Conservation (phyloP, 1,284 basidiomycete genomes). For the Rhodotorula glutinis region DNA sequence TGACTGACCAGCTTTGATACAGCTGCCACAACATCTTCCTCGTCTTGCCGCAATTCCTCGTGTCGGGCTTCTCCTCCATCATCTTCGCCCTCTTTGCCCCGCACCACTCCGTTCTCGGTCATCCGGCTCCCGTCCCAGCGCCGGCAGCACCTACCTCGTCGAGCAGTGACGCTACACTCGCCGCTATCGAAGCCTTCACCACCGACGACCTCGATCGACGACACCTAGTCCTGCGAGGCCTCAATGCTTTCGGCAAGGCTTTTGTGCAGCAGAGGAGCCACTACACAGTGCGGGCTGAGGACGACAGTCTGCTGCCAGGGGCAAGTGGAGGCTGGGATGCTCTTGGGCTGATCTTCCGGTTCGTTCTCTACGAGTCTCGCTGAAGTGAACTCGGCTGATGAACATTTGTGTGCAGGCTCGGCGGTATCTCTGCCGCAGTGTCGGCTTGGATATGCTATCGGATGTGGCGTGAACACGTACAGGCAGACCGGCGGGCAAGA, state of each 20-base stretch:
- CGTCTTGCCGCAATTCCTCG: conserved; percentile 61
- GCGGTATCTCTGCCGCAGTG: conserved; percentile 37
- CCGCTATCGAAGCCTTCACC: background rate
- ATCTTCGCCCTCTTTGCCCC: conserved; percentile 54
- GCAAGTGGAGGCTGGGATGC: conserved; percentile 29
- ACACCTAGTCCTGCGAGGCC: background rate
- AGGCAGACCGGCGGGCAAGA: background rate
- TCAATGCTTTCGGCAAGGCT: background rate
- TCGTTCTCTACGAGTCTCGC: background rate
- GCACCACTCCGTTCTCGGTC: conserved; percentile 28
- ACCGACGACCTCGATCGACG: background rate
- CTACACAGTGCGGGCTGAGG: background rate
- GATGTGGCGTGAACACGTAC: conserved; percentile 23
- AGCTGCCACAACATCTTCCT: conserved; percentile 89
- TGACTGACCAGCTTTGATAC: background rate
- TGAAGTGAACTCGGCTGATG: background rate
- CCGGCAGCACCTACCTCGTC: background rate
- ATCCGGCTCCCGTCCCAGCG: background rate
- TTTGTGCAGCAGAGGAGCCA: conserved; percentile 1
- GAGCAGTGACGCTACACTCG: background rate
- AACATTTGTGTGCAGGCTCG: conserved; percentile 21
- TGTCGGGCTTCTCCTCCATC: conserved; percentile 53
- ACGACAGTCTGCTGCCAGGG: background rate
- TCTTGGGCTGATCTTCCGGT: conserved; percentile 41
- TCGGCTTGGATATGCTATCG: conserved; percentile 39